Evolutionary conservation across 2,329 filamentous ascomycete genomes (phyloP).

Genomic region (Exophiala sp.): DNA sequence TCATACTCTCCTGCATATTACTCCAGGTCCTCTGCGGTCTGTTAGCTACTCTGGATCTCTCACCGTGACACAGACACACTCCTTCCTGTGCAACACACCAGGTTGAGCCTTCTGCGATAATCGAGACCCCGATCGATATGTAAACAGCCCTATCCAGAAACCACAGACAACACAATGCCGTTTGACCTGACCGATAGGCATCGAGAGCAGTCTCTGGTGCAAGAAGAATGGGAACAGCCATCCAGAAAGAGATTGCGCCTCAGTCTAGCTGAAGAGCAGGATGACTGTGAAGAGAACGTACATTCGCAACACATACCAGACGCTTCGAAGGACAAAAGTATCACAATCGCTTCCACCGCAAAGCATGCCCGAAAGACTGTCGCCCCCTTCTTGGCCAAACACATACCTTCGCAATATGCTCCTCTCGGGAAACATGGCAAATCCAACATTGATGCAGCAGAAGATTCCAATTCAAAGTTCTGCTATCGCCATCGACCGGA

Average conservation of each 20-base stretch:
- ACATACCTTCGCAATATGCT: slow-evolving; percentile 86
- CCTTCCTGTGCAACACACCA: neutral
- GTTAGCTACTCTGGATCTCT: neutral
- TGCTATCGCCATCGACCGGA: slow-evolving; percentile 95
- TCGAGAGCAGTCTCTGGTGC: slow-evolving; percentile 1
- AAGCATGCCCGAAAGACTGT: slow-evolving; percentile 74
- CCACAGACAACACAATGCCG: slow-evolving; percentile 10
- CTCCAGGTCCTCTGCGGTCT: neutral
- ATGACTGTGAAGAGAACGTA: slow-evolving; percentile 19
- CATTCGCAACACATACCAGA: slow-evolving; percentile 26
- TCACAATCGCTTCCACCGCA: slow-evolving; percentile 44
- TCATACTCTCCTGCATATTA: neutral
- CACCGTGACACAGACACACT: neutral
- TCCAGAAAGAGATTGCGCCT: slow-evolving; percentile 22
- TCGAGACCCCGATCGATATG: neutral
- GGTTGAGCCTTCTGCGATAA: neutral
- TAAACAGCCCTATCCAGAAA: neutral
- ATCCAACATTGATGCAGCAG: slow-evolving; percentile 9
- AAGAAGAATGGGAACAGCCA: slow-evolving; percentile 21
- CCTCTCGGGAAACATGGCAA: slow-evolving; percentile 55
- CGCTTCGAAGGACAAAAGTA: slow-evolving; percentile 32
- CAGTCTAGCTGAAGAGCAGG: slow-evolving; percentile 9
- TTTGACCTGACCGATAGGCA: slow-evolving; percentile 15
- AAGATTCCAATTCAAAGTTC: slow-evolving; percentile 75
- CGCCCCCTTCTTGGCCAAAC: slow-evolving; percentile 82